These are phyloP conservation scores for Chytriomyces sp. DNA, from an alignment of 192 early-diverging fungal species.

Conservation along the genomic window DNA sequence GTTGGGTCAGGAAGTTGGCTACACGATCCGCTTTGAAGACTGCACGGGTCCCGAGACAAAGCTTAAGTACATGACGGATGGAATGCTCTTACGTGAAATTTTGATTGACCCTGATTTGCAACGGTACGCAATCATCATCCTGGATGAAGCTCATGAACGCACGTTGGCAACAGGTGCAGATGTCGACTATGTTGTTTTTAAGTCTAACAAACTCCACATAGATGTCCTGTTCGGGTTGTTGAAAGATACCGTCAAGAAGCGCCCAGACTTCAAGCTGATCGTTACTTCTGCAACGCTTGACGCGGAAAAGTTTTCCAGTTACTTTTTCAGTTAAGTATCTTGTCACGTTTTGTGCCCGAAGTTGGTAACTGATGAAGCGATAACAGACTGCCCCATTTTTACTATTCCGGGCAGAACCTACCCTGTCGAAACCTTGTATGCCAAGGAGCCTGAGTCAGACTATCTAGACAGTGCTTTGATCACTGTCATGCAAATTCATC, in stretches of 20 bases:
- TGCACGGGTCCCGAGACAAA: constrained; percentile 85
- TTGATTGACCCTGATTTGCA: constrained; percentile 79
- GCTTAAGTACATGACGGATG: constrained; percentile 99
- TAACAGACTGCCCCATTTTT: constrained; percentile 85
- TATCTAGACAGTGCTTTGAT: constrained; percentile 91
- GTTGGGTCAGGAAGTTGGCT: constrained; percentile 93
- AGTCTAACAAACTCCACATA: neutral
- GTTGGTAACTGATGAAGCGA: constrained; percentile 11
- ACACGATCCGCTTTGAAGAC: constrained; percentile 98
- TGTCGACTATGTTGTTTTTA: neutral
- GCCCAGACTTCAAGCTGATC: constrained; percentile 93
- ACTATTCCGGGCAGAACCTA: constrained; percentile 94
- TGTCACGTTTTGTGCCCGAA: neutral
- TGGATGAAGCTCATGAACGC: constrained; percentile 99
- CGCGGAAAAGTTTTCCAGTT: constrained; percentile 89
- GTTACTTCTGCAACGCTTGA: constrained; percentile 95
- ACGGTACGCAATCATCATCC: constrained; percentile 89
- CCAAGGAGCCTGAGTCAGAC: constrained; percentile 93
- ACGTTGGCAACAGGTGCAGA: constrained; percentile 75
- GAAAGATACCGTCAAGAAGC: constrained; percentile 73
- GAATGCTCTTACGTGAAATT: constrained; percentile 92
- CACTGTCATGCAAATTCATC: constrained; percentile 96
- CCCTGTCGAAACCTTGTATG: constrained; percentile 92
- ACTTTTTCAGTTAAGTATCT: constrained; percentile 63
- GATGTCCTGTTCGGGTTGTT: constrained; percentile 95